A percentile compares a stretch with the other conserved stretches of the same genome.
Conservation (phyloP, 768 basidiomycete species). For the Boletus barrowsii region DNA sequence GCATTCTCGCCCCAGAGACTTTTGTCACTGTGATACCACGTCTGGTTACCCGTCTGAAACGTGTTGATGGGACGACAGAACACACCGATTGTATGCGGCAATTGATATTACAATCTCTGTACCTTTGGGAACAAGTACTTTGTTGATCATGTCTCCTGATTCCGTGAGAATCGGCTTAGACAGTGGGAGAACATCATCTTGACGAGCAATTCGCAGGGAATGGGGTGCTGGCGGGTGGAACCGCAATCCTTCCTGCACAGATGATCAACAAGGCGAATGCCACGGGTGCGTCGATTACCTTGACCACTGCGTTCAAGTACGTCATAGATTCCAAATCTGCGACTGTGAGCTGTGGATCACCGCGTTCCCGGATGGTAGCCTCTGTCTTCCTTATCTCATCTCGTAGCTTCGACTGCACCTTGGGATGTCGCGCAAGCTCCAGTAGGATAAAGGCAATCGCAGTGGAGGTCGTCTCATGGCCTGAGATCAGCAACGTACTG, state of each 20-base stretch:
- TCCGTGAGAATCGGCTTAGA: constrained; percentile 46
- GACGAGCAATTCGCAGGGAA: constrained; percentile 45
- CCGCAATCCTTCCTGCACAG: constrained; percentile 42
- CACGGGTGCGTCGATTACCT: constrained; percentile 10
- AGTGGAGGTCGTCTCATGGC: constrained; percentile 60
- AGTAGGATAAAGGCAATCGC: constrained; percentile 56
- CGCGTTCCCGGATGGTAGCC: not conserved
- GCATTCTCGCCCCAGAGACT: constrained; percentile 28
- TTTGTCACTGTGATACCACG: constrained; percentile 7
- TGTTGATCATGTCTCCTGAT: constrained; percentile 40
- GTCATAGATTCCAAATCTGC: constrained; percentile 52
- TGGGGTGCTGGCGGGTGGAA: constrained; percentile 47
- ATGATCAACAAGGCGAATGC: constrained; percentile 12
- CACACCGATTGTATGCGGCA: constrained; percentile 55
- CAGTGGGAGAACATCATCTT: constrained; percentile 60
- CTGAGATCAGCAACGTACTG: constrained; percentile 44
- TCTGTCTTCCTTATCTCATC: constrained; percentile 15
- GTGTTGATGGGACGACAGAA: not conserved
- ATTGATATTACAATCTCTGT: constrained; percentile 48
- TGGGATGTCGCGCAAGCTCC: constrained; percentile 54
- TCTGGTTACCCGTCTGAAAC: not conserved
- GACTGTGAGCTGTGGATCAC: not conserved
- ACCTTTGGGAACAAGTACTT: constrained; percentile 49
- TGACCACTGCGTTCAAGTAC: constrained; percentile 40
- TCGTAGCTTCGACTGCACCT: constrained; percentile 58